A percentile compares a stretch with the other conserved stretches of the same genome.
phyloP scores from a whole-genome alignment of 306 rosid genomes.

The Morella rubra region DNA sequence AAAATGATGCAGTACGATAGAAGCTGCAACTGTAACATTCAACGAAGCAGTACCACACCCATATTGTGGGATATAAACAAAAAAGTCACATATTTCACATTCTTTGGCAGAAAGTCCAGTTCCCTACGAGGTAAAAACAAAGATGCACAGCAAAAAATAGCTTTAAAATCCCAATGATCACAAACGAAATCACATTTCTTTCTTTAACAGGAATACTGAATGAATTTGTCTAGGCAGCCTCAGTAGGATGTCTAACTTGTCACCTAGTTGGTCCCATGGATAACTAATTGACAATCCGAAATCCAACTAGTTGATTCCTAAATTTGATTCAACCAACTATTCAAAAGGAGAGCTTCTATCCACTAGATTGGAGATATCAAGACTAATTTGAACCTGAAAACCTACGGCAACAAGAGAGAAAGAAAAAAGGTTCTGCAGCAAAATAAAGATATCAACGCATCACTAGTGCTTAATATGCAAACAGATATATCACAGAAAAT shows the following conservation, averaged over 20 bases:
- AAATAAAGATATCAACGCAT: neutral
- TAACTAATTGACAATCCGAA: neutral
- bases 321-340: neutral
- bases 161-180: neutral
- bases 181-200: conserved; percentile 5
- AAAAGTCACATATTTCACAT: conserved; percentile 83
- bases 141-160: conserved; percentile 2
- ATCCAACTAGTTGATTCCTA: no score
- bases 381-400: neutral
- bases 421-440: neutral
- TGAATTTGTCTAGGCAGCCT: neutral
- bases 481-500: neutral
- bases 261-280: neutral
- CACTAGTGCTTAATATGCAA: neutral
- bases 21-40: conserved; percentile 93
- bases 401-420: neutral
- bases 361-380: neutral
- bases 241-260: neutral
- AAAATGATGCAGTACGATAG: conserved; percentile 89
- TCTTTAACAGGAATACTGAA: neutral
- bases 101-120: conserved; percentile 87
- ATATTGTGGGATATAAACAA: conserved; percentile 88
- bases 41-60: conserved; percentile 89
- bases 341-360: neutral
- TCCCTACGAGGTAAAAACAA: conserved; percentile 47